phyloP scores from a whole-genome alignment of 176 grass and related monocot species.

The Saccharum spontaneum region DNA sequence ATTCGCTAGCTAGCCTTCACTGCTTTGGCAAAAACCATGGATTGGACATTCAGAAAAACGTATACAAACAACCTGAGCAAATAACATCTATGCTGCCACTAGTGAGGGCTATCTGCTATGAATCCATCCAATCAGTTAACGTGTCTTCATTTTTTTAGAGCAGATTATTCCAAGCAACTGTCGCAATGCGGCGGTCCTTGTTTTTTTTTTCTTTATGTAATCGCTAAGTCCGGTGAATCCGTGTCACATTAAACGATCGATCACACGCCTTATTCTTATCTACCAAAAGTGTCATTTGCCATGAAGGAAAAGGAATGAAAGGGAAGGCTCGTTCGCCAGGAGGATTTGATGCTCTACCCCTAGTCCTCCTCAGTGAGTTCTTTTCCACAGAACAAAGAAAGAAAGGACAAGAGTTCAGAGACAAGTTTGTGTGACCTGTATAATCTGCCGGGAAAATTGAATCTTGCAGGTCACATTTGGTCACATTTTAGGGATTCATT shows the following conservation, averaged over 20 bases:
- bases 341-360: slow-evolving; percentile 38
- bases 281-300: slow-evolving; percentile 32
- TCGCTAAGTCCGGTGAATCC: not conserved
- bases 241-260: not conserved
- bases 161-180: not conserved
- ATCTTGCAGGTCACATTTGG: too few relatives aligned
- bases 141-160: too few relatives aligned
- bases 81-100: slow-evolving; percentile 21
- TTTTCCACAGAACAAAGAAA: too few relatives aligned
- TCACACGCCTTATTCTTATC: slow-evolving; percentile 23
- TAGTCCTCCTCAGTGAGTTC: too few relatives aligned
- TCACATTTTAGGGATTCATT: too few relatives aligned
- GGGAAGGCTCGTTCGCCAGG: slow-evolving; percentile 18
- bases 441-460: too few relatives aligned
- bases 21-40: slow-evolving; percentile 11
- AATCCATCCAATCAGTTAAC: not conserved
- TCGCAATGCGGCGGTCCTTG: not conserved
- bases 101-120: not conserved
- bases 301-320: slow-evolving; percentile 29
- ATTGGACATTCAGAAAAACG: not conserved
- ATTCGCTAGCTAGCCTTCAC: not conserved
- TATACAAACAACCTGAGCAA: slow-evolving; percentile 20
- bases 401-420: too few relatives aligned
- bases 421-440: too few relatives aligned
- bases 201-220: not conserved